A percentile compares a stretch with the other conserved stretches of the same genome.
These are phyloP conservation scores for Ascochyta clinopodiicola DNA, from an alignment of 2,329 filamentous ascomycete genomes.

Conservation along the genomic window DNA sequence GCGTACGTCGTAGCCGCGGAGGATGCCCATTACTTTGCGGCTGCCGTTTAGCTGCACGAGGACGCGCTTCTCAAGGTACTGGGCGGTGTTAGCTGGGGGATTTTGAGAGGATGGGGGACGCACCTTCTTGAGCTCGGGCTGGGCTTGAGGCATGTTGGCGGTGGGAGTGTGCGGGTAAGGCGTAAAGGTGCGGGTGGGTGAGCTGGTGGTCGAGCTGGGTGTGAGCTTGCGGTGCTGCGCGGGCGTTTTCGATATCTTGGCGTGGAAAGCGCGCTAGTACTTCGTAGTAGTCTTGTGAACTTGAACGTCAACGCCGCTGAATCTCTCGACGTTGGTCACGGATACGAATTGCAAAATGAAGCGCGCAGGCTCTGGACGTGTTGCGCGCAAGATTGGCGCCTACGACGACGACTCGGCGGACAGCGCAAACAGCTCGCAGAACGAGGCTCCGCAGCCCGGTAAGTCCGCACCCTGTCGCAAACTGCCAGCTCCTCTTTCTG, in stretches of 20 bases:
- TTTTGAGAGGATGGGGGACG: constrained; percentile 11
- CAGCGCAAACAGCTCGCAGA: constrained; percentile 38
- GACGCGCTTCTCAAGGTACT: constrained; percentile 99
- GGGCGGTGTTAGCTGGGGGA: constrained; percentile 28
- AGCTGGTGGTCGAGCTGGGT: not conserved
- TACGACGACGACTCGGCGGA: constrained; percentile 63
- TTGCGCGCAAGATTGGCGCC: constrained; percentile 78
- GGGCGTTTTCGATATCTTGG: constrained; percentile 29
- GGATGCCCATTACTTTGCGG: constrained; percentile 92
- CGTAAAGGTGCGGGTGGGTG: not conserved
- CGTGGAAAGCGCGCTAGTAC: constrained; percentile 16
- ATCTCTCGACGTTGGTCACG: not conserved
- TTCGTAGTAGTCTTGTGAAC: constrained; percentile 4
- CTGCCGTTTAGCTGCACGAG: constrained; percentile 98
- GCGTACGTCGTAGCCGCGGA: constrained; percentile 94
- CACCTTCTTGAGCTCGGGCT: constrained; percentile 99
- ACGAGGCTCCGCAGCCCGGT: constrained; percentile 51
- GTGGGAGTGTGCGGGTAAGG: not conserved
- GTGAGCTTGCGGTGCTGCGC: not conserved
- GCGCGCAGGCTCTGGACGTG: constrained; percentile 64
- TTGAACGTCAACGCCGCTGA: not conserved
- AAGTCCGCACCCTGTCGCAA: constrained; percentile 34
- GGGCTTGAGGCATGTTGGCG: constrained; percentile 90
- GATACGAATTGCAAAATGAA: constrained; percentile 55
- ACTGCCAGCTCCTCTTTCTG: constrained; percentile 35